Percentiles rank a stretch among this genome's conserved stretches.
phyloP scores from a whole-genome alignment of 2,329 filamentous ascomycete species.

The Orbilia ellipsospora region DNA sequence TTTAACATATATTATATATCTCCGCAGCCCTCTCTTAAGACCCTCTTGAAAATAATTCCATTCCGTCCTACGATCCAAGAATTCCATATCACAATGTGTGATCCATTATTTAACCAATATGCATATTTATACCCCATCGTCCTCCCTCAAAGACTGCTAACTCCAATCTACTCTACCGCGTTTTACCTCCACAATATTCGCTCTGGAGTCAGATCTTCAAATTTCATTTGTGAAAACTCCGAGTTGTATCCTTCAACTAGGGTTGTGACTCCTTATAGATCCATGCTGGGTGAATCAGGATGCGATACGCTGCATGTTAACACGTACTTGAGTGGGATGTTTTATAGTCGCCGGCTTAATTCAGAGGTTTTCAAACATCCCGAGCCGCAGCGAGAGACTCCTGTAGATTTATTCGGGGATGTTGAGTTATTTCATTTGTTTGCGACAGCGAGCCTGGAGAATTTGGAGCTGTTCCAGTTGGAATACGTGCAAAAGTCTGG shows the following conservation, averaged over 20 bases:
- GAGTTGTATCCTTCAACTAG: constrained; percentile 26
- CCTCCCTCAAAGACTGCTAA: constrained; percentile 15
- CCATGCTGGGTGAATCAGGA: constrained; percentile 15
- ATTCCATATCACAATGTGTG: constrained; percentile 23
- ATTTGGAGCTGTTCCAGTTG: constrained; percentile 26
- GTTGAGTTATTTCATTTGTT: constrained; percentile 11
- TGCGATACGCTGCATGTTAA: constrained; percentile 17
- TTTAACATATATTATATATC: too few species aligned
- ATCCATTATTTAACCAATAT: not conserved
- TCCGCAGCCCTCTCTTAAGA: too few species aligned
- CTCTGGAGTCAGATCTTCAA: constrained; percentile 7
- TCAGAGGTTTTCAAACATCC: constrained; percentile 2
- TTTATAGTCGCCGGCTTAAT: not conserved
- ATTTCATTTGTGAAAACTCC: not conserved
- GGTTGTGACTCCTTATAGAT: constrained; percentile 19
- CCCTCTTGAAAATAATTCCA: constrained; percentile 13
- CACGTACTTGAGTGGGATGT: constrained; percentile 21
- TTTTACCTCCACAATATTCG: constrained; percentile 30
- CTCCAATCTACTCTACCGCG: constrained; percentile 41
- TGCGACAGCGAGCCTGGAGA: constrained; percentile 1
- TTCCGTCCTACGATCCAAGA: constrained; percentile 25
- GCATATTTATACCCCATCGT: not conserved
- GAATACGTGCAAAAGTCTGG: constrained; percentile 13
- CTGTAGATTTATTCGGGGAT: constrained; percentile 1
- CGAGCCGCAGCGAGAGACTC: not conserved